Base-by-base conservation (phyloP, 2,329 filamentous ascomycete species). In the Diaporthe capsici region DNA sequence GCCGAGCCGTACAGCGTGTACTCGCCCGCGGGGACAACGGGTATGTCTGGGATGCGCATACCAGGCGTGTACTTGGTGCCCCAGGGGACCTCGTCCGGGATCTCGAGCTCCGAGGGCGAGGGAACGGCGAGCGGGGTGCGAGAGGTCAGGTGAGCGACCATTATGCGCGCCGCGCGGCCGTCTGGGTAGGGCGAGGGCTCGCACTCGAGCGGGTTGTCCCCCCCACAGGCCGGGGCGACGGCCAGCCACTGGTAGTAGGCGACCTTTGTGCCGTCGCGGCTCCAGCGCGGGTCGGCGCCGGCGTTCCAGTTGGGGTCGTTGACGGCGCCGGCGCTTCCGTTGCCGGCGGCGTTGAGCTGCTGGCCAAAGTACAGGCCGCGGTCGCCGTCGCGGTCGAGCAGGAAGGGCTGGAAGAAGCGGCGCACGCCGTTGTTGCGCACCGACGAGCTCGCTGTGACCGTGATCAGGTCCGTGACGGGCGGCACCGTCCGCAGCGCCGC, bases 251-350 rank as follows among this genome's bases (percentile, higher is more conserved):
- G 85, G 79, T 80, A 87, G 76, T 85, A 89, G 1, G 83, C 84
- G 49, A 88, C 83, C 2, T 80, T 78, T 0, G 86, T 88, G 6
- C 84, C 83, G 76, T 88, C 87, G 1, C 77, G 81, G 4, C 84
- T 86, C 60, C 81, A 86, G 1, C 79, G 81, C 3, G 86, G 87
- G 78, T 88, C 87, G 12, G 87, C 87, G 15, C 81, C 80, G 4
- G 81, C 87, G 77, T 88, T 88, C 87, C 87, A 88, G 39, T 87
- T 82, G 0, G 86, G 84, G 72, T 88, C 86, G 72, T 86, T 85
- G 25, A 85, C 75, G 72, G 79, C 83, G 2, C 85, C 85, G n/a
- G 77, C 76, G 37, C 77, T 82, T 4, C 80, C 82, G 42, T 83
- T 80, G 3, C 83, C 83, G 2, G 76, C 85, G 0, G 78, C 82